Conservation (phyloP, 768 basidiomycete genomes). For the Agrocybe praecox region DNA sequence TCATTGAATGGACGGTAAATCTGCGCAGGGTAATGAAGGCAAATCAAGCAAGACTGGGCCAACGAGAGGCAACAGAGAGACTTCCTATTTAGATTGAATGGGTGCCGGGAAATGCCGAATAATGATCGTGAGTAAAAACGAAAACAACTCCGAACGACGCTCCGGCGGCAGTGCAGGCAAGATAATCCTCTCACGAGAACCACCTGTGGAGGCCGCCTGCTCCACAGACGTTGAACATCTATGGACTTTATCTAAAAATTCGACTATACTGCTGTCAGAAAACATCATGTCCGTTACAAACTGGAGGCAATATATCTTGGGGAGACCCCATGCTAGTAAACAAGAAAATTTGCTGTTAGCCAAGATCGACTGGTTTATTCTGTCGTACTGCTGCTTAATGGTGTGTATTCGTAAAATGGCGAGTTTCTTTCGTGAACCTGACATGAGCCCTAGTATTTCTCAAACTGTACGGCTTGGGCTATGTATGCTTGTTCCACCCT, state of each 20-base stretch:
- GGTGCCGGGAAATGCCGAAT: not conserved
- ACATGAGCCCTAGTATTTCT: slow-evolving; percentile 52
- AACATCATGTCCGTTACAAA: not conserved
- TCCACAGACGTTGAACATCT: not conserved
- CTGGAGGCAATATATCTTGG: slow-evolving; percentile 25
- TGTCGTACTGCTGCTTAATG: slow-evolving; percentile 75
- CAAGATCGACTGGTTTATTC: slow-evolving; percentile 69
- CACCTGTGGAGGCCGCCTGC: not conserved
- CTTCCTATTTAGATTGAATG: no score
- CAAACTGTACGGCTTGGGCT: slow-evolving; percentile 48
- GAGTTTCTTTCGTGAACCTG: not conserved
- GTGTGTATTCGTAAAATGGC: slow-evolving; percentile 27
- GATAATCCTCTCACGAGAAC: not conserved
- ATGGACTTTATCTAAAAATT: not conserved
- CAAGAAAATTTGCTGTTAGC: slow-evolving; percentile 53
- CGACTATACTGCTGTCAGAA: not conserved
- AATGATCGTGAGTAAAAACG: not conserved
- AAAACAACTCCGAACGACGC: not conserved
- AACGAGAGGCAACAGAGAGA: no score
- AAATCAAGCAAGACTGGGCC: no score
- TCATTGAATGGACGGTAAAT: no score
- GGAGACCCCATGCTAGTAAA: slow-evolving; percentile 37
- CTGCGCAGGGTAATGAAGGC: no score
- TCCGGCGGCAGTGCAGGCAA: no score
- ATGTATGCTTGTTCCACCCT: not conserved